phyloP scores from a whole-genome alignment of 2,329 filamentous ascomycete species.

The Verticillium dahliae region DNA sequence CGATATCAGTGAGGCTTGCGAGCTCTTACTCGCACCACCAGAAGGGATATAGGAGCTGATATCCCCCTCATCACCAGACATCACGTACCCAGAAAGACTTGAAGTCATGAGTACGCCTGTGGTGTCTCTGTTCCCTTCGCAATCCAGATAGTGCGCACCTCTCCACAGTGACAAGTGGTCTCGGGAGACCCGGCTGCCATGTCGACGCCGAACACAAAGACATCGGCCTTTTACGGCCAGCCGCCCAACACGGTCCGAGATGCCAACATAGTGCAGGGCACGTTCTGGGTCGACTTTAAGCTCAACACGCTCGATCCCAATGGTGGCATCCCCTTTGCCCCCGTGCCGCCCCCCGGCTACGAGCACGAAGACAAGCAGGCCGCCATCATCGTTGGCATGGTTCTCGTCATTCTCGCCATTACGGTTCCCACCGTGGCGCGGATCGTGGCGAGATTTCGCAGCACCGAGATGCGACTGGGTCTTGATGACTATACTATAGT shows the following conservation, averaged over 20 bases:
- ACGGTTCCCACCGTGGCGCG: conserved; percentile 3
- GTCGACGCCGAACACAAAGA: not conserved
- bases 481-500: conserved; percentile 8
- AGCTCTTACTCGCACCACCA: not conserved
- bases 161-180: not conserved
- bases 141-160: not conserved
- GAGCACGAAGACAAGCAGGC: conserved; percentile 8
- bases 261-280: conserved; percentile 8
- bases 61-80: not conserved
- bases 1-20: not conserved
- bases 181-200: not conserved
- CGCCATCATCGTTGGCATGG: conserved; percentile 10
- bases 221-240: conserved; percentile 1
- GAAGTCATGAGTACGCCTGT: not conserved
- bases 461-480: not conserved
- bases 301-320: conserved; percentile 3
- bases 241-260: conserved; percentile 7
- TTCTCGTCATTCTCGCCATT: conserved; percentile 7
- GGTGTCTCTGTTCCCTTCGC: not conserved
- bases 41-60: too few relatives aligned
- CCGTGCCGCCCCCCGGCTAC: conserved; percentile 1
- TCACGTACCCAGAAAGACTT: too few relatives aligned
- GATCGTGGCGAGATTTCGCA: not conserved
- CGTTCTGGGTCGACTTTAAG: conserved; percentile 1
- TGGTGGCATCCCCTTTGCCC: conserved; percentile 5